Evolutionary conservation across 108 stramenopile species (phyloP).

Genomic region (Ochromonas danica): DNA sequence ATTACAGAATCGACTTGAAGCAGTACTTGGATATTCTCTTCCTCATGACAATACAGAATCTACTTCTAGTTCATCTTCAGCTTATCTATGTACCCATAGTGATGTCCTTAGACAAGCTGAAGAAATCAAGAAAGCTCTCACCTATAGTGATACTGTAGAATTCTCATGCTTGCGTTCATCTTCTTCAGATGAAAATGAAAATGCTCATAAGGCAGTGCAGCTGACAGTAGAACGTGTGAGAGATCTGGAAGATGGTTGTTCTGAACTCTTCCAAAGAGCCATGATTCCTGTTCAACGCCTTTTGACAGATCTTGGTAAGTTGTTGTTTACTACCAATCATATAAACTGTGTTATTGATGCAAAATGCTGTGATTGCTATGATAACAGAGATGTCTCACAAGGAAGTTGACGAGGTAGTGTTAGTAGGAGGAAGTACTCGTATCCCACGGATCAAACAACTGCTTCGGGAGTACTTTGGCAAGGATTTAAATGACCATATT

Average conservation of each 20-base stretch:
- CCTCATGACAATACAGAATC: slow-evolving; percentile 19
- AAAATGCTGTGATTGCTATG: too few species aligned
- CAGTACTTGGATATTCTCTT: slow-evolving; percentile 21
- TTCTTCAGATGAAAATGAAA: too few species aligned
- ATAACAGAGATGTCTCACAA: slow-evolving; percentile 60
- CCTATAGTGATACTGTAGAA: neutral
- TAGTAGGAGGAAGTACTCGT: slow-evolving; percentile 91
- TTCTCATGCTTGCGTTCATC: too few species aligned
- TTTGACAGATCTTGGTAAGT: slow-evolving; percentile 76
- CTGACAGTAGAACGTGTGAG: too few species aligned
- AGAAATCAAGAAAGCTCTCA: neutral
- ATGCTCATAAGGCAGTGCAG: too few species aligned
- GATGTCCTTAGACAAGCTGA: too few species aligned
- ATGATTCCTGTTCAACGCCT: slow-evolving; percentile 69
- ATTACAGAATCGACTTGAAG: too few species aligned
- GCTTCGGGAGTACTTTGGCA: slow-evolving; percentile 65
- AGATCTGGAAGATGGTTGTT: too few species aligned
- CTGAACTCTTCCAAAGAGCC: slow-evolving; percentile 71
- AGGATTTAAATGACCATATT: slow-evolving; percentile 77
- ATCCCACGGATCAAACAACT: slow-evolving; percentile 67
- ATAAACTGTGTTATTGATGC: too few species aligned
- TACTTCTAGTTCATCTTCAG: slow-evolving; percentile 25
- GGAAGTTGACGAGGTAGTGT: slow-evolving; percentile 94
- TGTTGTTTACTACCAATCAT: too few species aligned
- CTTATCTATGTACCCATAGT: too few species aligned